Evolutionary conservation across 306 rosid genomes (phyloP).

Genomic region (Quercus aquifolioides): DNA sequence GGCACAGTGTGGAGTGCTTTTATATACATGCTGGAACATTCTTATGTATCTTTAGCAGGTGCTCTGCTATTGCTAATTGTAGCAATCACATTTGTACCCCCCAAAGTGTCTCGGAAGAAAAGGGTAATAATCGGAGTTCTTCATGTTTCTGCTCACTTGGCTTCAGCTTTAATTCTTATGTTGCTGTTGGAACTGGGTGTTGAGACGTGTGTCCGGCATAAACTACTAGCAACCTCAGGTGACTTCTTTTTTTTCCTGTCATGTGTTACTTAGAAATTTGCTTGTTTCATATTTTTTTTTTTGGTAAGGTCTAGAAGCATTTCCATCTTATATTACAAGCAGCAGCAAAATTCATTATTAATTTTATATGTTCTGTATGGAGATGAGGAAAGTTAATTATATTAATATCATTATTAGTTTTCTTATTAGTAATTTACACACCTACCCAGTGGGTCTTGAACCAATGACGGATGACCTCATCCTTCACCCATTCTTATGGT

Average conservation of each 20-base stretch:
- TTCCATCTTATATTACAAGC: background rate
- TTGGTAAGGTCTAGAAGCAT: background rate
- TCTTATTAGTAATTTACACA: background rate
- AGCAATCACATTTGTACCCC: slow-evolving; percentile 79
- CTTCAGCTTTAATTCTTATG: slow-evolving; percentile 89
- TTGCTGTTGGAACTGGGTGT: slow-evolving; percentile 87
- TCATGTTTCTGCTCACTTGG: slow-evolving; percentile 88
- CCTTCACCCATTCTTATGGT: background rate
- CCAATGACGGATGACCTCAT: too few relatives aligned
- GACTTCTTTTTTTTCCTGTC: slow-evolving; percentile 10
- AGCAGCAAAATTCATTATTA: too few relatives aligned
- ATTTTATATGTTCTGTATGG: background rate
- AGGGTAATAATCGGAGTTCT: slow-evolving; percentile 70
- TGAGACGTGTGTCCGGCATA: slow-evolving; percentile 79
- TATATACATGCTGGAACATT: slow-evolving; percentile 61
- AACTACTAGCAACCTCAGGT: slow-evolving; percentile 94
- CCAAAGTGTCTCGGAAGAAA: slow-evolving; percentile 83
- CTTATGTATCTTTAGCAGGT: slow-evolving; percentile 75
- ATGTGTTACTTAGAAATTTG: slow-evolving; percentile 1
- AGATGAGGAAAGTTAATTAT: background rate
- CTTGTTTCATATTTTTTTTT: background rate
- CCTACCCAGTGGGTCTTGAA: background rate
- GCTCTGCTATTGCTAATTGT: slow-evolving; percentile 60
- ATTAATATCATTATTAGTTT: background rate
- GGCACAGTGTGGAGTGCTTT: slow-evolving; percentile 84